phyloP scores from a whole-genome alignment of 495 filamentous ascomycete species.

The Physcia stellaris region DNA sequence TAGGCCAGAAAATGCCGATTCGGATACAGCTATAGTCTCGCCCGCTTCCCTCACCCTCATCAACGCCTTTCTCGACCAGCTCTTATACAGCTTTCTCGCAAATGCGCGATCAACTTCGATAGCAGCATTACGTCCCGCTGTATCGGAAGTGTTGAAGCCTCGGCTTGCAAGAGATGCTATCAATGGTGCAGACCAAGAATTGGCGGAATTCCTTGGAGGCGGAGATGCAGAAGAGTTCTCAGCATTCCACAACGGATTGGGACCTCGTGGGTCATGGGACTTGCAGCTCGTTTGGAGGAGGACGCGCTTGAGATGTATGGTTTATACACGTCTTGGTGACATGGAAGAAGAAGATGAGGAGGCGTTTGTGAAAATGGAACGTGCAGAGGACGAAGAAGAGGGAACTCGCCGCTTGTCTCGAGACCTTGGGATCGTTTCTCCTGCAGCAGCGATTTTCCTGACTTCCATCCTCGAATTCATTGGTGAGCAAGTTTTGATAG shows the following conservation, averaged over 20 bases:
- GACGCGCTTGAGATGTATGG: slow-evolving; percentile 87
- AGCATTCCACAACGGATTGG: slow-evolving; percentile 38
- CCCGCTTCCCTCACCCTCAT: slow-evolving; percentile 61
- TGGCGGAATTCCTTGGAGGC: slow-evolving; percentile 73
- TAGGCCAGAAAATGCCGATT: slow-evolving; percentile 47
- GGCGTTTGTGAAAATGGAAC: slow-evolving; percentile 59
- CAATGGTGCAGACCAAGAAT: slow-evolving; percentile 75
- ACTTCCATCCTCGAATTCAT: slow-evolving; percentile 90
- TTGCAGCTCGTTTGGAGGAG: slow-evolving; percentile 81
- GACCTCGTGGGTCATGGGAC: slow-evolving; percentile 56
- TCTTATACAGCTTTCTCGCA: slow-evolving; percentile 77
- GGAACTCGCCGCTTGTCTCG: slow-evolving; percentile 39
- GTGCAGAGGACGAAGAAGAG: slow-evolving; percentile 37
- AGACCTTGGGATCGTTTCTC: slow-evolving; percentile 61
- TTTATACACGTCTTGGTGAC: slow-evolving; percentile 90
- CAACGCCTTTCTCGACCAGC: slow-evolving; percentile 88
- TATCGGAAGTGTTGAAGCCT: slow-evolving; percentile 76
- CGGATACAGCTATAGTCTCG: slow-evolving; percentile 47
- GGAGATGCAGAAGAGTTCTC: slow-evolving; percentile 52
- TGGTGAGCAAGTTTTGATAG: slow-evolving; percentile 74
- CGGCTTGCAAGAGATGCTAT: slow-evolving; percentile 81
- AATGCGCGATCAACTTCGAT: slow-evolving; percentile 73
- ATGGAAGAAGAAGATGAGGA: slow-evolving; percentile 98
- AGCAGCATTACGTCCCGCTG: slow-evolving; percentile 61
- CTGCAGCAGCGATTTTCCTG: slow-evolving; percentile 87